These are phyloP conservation scores for Phytophthora cryptogea DNA, from an alignment of 352 stramenopile genomes.

Conservation along the genomic window DNA sequence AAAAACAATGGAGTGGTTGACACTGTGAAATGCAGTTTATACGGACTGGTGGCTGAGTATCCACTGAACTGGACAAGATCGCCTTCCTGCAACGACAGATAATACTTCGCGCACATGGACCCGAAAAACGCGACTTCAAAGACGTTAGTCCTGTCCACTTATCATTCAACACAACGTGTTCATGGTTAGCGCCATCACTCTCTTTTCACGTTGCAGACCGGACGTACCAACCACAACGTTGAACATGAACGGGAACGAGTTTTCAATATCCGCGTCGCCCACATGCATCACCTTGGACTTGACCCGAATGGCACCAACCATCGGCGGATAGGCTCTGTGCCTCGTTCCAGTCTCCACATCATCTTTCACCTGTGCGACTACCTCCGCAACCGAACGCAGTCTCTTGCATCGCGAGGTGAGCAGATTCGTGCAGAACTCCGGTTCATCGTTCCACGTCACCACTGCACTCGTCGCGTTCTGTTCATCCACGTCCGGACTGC, in stretches of 20 bases:
- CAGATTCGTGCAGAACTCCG: conserved; percentile 28
- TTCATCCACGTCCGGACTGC: background rate
- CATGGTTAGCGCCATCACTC: background rate
- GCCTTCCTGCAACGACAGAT: conserved; percentile 54
- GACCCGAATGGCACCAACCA: conserved; percentile 57
- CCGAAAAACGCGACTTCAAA: conserved; percentile 74
- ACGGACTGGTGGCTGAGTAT: conserved; percentile 33
- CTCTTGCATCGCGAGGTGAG: conserved; percentile 28
- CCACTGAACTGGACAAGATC: conserved; percentile 62
- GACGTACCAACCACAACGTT: conserved; percentile 58
- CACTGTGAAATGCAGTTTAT: conserved; percentile 15
- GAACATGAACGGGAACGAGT: conserved; percentile 73
- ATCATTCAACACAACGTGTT: background rate
- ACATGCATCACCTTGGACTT: conserved; percentile 64
- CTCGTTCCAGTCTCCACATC: conserved; percentile 1
- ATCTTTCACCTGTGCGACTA: conserved; percentile 18
- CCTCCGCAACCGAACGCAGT: conserved; percentile 34
- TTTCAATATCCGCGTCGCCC: conserved; percentile 40
- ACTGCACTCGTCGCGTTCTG: conserved; percentile 1
- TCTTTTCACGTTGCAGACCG: background rate
- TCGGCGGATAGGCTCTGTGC: conserved; percentile 29
- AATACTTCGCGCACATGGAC: conserved; percentile 65
- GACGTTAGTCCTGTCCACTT: conserved; percentile 48
- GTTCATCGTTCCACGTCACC: conserved; percentile 28
- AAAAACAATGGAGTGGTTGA: conserved; percentile 28